Evolutionary conservation across 1,284 basidiomycete genomes (phyloP), one percentile per base, ranked within the genome.

Genomic region (Puccinia horiana): DNA sequence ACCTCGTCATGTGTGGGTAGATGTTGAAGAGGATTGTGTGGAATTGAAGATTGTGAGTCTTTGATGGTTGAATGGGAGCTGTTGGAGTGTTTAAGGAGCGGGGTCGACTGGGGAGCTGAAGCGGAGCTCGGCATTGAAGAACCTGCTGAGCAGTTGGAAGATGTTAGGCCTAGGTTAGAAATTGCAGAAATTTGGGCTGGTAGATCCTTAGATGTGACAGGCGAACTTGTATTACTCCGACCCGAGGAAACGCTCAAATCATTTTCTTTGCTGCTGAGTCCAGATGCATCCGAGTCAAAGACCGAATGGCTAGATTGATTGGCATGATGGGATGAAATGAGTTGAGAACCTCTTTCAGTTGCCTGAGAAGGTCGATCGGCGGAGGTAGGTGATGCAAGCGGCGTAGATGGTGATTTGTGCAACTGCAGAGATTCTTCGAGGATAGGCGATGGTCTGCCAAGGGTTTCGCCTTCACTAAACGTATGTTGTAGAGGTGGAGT

Each of bases 161-260:
- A 80, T 58, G 67, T 58, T 20, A 58, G 54, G 37, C 54, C 70
- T 18, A 74, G 37, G 70, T 81, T 63, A 73, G 78, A 40, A 42
- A 73, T 70, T 52, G 47, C 26, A 47, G n/a, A 26, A 23, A 80
- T 37, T 20, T 63, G 85, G 84, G 61, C 77, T 80, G 54, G 84
- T 80, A 40, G 83, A 85, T 79, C 83, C 82, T 81, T 83, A 83
- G 58, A 85, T 84, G 16, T 84, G 83, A 65, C 84, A 35, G 79
- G 82, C 37, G 81, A 85, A 82, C 85, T 86, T 16, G 84, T 84
- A 42, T 84, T 84, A 83, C 85, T 85, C 61, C 85, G 85, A 69
- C 85, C 85, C 52, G 83, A 83, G 40, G 83, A 84, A 0, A 85
- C 84, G 35, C 84, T 81, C 65, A 84, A 85, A 78, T 85, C 84